Evolutionary conservation across 495 filamentous ascomycete genomes (phyloP), one percentile per base, ranked within the genome.

Genomic region (Hypoxylon perforatum): DNA sequence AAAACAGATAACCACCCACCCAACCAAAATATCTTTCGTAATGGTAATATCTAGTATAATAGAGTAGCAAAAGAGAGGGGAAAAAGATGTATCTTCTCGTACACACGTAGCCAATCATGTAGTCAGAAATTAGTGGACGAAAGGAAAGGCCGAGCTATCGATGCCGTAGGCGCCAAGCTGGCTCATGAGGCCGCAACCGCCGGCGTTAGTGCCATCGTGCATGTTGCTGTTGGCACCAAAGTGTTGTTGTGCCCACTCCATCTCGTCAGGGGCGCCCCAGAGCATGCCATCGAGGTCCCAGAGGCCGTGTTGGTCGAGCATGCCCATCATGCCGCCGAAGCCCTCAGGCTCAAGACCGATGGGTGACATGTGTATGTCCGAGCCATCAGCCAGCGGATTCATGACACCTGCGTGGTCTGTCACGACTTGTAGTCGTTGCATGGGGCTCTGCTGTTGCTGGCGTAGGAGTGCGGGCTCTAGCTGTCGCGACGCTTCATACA

Each of bases 401-500:
- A 79, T 67, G 63, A 79, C 73, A 36, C 68, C 71, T 9, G 67
- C 59, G 42, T 75, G 75, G 35, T 73, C 75, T 5, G 73, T 79
- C 47, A 71, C 63, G 39, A 81, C 73, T 60, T 80, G 78, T 3
- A 75, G 57, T 1, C 67, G 17, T 12, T 61, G 49, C 28, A 69
- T 55, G 9, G 66, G 61, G 46, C 66, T 69, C 44, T 73, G 63
- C 51, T 71, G 61, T 68, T 69, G 67, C 65, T 76, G 65, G 30
- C 57, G 17, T 51, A 69, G 78, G 66, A 65, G 73, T 58, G 69
- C 78, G 56, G 69, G 70, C 61, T 78, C 78, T 49, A 69, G 73
- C 71, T 76, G 70, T 28, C 77, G 48, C 69, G 79, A 70, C 42
- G 90, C 89, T 67, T 91, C 88, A 69, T 88, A 89, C 72, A 93